Conservation (phyloP, 345 rosid species). For the Gossypium herbaceum region DNA sequence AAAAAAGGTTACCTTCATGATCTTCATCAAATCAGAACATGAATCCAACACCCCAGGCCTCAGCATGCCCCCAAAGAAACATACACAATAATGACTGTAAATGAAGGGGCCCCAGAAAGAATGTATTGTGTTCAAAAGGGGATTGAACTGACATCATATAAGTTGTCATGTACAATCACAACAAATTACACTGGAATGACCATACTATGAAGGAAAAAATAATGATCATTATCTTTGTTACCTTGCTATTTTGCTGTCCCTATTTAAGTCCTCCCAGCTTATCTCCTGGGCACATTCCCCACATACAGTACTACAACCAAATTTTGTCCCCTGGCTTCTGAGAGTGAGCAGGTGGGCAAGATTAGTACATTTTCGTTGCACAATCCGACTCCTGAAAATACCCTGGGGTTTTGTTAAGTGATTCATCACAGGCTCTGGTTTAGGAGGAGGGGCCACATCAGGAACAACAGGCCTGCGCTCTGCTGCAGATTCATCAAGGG, state of each 20-base stretch:
- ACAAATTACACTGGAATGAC: neutral
- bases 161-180: slow-evolving; percentile 6
- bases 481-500: slow-evolving; percentile 47
- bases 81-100: neutral
- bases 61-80: neutral
- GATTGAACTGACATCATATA: slow-evolving; percentile 9
- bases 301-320: slow-evolving; percentile 74
- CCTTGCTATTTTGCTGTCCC: slow-evolving; percentile 29
- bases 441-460: slow-evolving; percentile 25
- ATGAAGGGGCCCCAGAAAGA: neutral
- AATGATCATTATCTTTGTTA: neutral
- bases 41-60: neutral
- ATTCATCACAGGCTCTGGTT: slow-evolving; percentile 26
- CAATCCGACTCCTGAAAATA: slow-evolving; percentile 46
- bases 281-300: slow-evolving; percentile 91
- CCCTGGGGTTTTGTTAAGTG: slow-evolving; percentile 29
- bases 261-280: slow-evolving; percentile 61
- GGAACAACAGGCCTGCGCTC: slow-evolving; percentile 41
- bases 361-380: slow-evolving; percentile 68
- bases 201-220: neutral
- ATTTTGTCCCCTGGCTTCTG: slow-evolving; percentile 78
- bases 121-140: slow-evolving; percentile 9
- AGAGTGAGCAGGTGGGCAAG: slow-evolving; percentile 84
- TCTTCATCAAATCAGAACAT: neutral
- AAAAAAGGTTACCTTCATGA: neutral